Conservation (phyloP, 805 yeast species). For the Kuraishia cidri region DNA sequence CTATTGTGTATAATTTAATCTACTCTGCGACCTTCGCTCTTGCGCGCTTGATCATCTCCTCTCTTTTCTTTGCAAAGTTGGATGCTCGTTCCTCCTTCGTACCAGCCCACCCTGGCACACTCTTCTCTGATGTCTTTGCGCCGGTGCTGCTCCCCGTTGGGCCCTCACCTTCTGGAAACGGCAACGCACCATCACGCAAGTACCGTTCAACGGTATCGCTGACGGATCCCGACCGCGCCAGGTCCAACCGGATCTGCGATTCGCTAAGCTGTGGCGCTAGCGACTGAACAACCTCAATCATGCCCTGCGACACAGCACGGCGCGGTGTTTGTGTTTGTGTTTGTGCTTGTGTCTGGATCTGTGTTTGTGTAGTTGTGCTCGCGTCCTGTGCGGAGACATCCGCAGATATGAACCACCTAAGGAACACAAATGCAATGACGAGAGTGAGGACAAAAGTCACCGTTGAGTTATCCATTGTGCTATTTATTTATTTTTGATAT, state of each 20-base stretch:
- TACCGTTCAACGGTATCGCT: constrained; percentile 71
- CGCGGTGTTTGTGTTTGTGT: constrained; percentile 5
- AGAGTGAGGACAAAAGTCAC: constrained; percentile 38
- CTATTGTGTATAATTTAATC: constrained; percentile 6
- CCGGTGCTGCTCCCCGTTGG: constrained; percentile 12
- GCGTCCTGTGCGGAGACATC: constrained; percentile 29
- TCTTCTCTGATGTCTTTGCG: constrained; percentile 12
- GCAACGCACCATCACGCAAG: constrained; percentile 51
- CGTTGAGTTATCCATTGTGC: constrained; percentile 46
- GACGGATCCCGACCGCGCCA: constrained; percentile 72
- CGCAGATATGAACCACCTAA: constrained; percentile 60
- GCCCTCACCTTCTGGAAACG: constrained; percentile 38
- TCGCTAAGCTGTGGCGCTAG: constrained; percentile 66
- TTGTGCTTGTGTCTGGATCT: constrained; percentile 2
- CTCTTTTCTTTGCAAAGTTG: constrained; percentile 37
- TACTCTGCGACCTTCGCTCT: constrained; percentile 31
- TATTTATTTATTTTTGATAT: background rate
- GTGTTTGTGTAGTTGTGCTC: background rate
- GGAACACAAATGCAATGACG: constrained; percentile 43
- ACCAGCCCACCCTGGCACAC: constrained; percentile 28
- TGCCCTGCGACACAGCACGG: constrained; percentile 50
- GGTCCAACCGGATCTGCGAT: constrained; percentile 66
- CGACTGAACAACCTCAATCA: constrained; percentile 82
- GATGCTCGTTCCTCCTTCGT: constrained; percentile 31
- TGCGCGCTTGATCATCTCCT: constrained; percentile 53